Base-by-base conservation (phyloP, 148 eudicot species). In the Camellia granthamiana region DNA sequence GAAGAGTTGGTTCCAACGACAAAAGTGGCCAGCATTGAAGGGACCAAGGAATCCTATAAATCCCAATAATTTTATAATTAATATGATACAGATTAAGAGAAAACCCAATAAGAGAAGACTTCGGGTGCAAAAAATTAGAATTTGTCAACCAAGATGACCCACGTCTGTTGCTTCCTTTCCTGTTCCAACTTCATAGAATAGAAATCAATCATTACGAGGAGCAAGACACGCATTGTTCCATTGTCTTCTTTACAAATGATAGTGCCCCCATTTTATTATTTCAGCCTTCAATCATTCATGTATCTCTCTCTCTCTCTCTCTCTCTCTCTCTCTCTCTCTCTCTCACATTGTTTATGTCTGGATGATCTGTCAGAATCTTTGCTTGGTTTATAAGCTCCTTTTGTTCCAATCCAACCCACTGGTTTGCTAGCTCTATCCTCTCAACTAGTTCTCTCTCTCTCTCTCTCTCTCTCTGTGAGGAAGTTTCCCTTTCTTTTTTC, bases 281-380 rank as follows among this genome's bases (percentile, higher is more conserved):
- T 70, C 69, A 63, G 72, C 65, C 85, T 78, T 71, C 23, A 44
- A 46, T 65, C 59, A 69, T 58, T 2, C 46, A 54, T 60, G 42
- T 21, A 0, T 8, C 14, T 58, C 0, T n/a, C 5, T 23, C 11
- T 71, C 38, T 67, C 18, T 19, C 67, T 79, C 6, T 69, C 30
- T 23, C 30, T 23, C 23, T 23, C 23, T 23, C 23, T 23, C 23
- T 23, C 30, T 23, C 30, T 23, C 30, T 23, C 30, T 69, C 30
- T 23, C 30, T 23, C 30, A 62, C 59, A 56, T 86, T 83, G 55
- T 80, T 80, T 76, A 76, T 76, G 61, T 75, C 18, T 68, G 77
- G 43, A 77, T 87, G 84, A 86, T 70, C 88, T 90, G 90, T 43
- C 83, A 84, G 90, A 74, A 90, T 90, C 87, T 90, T 82, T 80